These are phyloP conservation scores for Saturnispora serradocipensis DNA, from an alignment of 805 yeast genomes.

Conservation along the genomic window DNA sequence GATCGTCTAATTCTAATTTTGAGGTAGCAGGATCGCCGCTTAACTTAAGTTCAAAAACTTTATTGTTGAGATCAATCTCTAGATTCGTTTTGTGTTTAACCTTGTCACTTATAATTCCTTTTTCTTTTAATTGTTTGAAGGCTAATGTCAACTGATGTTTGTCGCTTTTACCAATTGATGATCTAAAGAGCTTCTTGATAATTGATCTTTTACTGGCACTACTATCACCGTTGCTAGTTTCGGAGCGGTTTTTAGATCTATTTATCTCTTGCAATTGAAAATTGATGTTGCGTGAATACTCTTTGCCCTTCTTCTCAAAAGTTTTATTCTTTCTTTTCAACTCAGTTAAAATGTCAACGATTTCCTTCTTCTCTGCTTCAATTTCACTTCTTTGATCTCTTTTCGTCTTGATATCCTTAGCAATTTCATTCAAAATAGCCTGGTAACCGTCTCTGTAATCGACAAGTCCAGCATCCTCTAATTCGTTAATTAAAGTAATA, in stretches of 20 bases:
- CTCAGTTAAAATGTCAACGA: slow-evolving; percentile 35
- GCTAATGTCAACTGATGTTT: slow-evolving; percentile 1
- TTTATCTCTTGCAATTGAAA: slow-evolving; percentile 23
- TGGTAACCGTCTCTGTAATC: slow-evolving; percentile 68
- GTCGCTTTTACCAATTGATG: slow-evolving; percentile 6
- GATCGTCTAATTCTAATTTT: slow-evolving; percentile 55
- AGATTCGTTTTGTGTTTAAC: slow-evolving; percentile 32
- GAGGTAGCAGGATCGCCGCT: slow-evolving; percentile 26
- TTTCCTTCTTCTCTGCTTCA: slow-evolving; percentile 33
- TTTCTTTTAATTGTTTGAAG: slow-evolving; percentile 6
- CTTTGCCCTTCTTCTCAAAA: slow-evolving; percentile 35
- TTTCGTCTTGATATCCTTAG: slow-evolving; percentile 57
- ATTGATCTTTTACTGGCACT: slow-evolving; percentile 25
- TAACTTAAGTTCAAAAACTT: slow-evolving; percentile 59
- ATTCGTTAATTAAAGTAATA: slow-evolving; percentile 62
- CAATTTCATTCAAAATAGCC: slow-evolving; percentile 70
- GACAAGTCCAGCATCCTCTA: slow-evolving; percentile 60
- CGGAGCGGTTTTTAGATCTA: not conserved
- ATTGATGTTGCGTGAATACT: slow-evolving; percentile 41
- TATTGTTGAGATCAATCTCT: slow-evolving; percentile 67
- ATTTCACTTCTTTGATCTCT: slow-evolving; percentile 35
- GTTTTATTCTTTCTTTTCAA: slow-evolving; percentile 37
- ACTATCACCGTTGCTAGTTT: not conserved
- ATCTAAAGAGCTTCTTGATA: slow-evolving; percentile 33
- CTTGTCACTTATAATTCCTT: slow-evolving; percentile 6